Base-by-base conservation (phyloP, 768 basidiomycete genomes). In the Pleurotus sapidus region DNA sequence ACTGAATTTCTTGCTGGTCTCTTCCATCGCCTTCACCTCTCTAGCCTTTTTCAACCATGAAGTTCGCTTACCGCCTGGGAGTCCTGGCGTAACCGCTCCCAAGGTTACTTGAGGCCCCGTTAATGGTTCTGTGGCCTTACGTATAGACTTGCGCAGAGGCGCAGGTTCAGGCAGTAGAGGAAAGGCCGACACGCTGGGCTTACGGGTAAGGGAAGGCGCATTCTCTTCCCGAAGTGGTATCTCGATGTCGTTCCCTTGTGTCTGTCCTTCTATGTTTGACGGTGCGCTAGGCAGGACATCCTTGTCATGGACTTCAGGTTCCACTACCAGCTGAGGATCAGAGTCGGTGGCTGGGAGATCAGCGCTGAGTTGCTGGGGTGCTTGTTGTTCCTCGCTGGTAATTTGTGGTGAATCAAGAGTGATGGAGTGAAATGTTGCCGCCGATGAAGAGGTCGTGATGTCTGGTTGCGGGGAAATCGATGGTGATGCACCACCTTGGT, bases 11-110 rank as follows among this genome's bases (percentile, higher is more conserved):
- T 71, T 81, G 57, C 62, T 64, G 9, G 73, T 73, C n/a, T 73
- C 75, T 64, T 90, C 90, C 65, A 84, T 71, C 15, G 87, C 87
- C 61, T 87, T 88, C 23, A 78, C 84, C 64, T 89, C 88, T 37
- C 89, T 78, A 12, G 86, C 91, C 63, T 89, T 90, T 70, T 82
- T 83, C 55, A 93, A 69, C 91, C 91, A 92, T 3, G 91, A 92
- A 7, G 88, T 88, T 30, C 90, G 83, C 64, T 89, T 91, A 2
- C 82, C 83, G 8, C 74, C 75, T 24, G 43, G 12, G 24, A 69
- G 66, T 18, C 72, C 65, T 4, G 70, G 38, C 5, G 50, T 54
- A 24, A 42, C 72, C 18, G 70, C 69, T 3, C 75, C 74, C 18
- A 73, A 57, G 30, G 68, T 61, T 34, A 61, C 63, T 18, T 54